Conservation (phyloP, 371 early-diverging fungal genomes). For the Batkoa obscura region DNA sequence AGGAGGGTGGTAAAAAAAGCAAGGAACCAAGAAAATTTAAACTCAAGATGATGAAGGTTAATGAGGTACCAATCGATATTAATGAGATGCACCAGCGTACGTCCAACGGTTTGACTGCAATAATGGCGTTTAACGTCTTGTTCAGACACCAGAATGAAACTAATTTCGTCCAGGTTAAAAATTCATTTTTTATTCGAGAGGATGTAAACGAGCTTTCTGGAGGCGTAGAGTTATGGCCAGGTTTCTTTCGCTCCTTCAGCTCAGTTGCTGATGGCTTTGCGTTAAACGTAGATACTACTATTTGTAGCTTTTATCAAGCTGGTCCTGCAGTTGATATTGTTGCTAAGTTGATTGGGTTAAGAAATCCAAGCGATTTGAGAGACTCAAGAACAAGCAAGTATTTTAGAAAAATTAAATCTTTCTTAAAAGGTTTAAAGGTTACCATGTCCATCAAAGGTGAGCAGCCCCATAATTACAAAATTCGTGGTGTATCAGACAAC, state of each 20-base stretch:
- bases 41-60: slow-evolving; percentile 1
- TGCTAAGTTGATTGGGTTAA: not conserved
- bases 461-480: not conserved
- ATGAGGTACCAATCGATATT: not conserved
- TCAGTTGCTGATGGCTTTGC: slow-evolving; percentile 14
- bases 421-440: not conserved
- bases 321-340: not conserved
- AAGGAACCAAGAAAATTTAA: not conserved
- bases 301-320: not conserved
- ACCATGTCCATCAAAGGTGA: not conserved
- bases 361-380: not conserved
- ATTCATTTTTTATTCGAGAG: slow-evolving; percentile 51
- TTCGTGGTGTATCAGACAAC: not conserved
- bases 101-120: slow-evolving; percentile 23
- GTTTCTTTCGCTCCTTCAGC: slow-evolving; percentile 47
- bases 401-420: not conserved
- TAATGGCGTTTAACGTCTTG: slow-evolving; percentile 44
- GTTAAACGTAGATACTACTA: not conserved
- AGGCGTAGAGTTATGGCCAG: slow-evolving; percentile 59
- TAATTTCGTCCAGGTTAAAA: slow-evolving; percentile 35
- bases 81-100: slow-evolving; percentile 13
- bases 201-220: slow-evolving; percentile 23
- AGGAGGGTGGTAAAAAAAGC: not conserved
- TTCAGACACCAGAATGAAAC: slow-evolving; percentile 40
- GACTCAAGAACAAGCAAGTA: not conserved